Base-by-base conservation (phyloP, 1,139 yeast genomes). In the Scheffersomyces segobiensis region DNA sequence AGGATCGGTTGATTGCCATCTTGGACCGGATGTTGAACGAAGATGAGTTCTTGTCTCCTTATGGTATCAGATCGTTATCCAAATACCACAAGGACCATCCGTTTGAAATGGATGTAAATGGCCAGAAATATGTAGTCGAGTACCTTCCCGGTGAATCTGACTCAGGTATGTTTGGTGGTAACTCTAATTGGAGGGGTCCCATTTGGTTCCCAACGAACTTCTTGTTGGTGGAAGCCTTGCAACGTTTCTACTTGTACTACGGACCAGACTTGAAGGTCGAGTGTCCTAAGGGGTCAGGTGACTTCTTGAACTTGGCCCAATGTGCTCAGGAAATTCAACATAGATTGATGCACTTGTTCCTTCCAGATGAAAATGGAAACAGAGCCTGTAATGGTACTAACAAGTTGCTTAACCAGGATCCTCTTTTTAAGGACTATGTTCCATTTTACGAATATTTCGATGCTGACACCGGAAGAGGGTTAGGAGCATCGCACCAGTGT, bases 111-210 rank as follows among this genome's bases (percentile, higher is more conserved):
- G 84, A 88, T 62, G 97, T 93, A 55, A 83, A 91, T 71, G 97
- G 97, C 18, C 83, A 87, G 64, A 80, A 82, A 54, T 93, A 89
- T 73, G 78, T 80, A 49, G 97, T 93, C 47, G 86, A 85, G 62
- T 93, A 93, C 73, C 84, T 93, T 59, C 92, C 98, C 2, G 98
- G 97, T 21, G 98, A 93, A 72, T 90, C 97, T 21, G 96, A 92
- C 70, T 89, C 97, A 3, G 97, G 97, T 12, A 85, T 93, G 86
- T 93, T 93, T 82, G 98, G 98, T 58, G 98, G 98, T 64, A 93
- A 93, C 71, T 92, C 97, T 39, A 93, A 93, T 74, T 93, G 98
- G 98, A 84, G 98, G 75, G 98, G 98, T 5, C 98, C 98, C n/a
- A 92, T 93, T 68, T 93, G 98, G 98, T 92, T 93, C 80, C 97